phyloP scores from a whole-genome alignment of 2,329 filamentous ascomycete genomes.

The Sclerotinia sclerotiorum region DNA sequence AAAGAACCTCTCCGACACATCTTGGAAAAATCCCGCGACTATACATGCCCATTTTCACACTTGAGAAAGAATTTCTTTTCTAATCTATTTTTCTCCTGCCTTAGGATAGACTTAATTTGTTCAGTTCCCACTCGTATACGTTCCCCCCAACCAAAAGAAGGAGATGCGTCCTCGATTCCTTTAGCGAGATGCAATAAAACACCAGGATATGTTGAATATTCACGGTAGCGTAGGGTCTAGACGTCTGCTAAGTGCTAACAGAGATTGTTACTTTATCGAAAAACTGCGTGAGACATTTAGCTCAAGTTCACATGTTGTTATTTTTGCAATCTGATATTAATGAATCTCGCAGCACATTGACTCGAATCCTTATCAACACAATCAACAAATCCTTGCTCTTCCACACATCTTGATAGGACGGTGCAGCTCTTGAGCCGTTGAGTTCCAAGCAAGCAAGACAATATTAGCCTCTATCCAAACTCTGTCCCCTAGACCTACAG shows the following conservation, averaged over 20 bases:
- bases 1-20: neutral
- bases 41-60: neutral
- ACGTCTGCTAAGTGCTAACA: neutral
- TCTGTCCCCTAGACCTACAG: too few species aligned
- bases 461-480: neutral
- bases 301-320: neutral
- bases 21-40: neutral
- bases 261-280: neutral
- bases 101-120: neutral
- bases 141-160: neutral
- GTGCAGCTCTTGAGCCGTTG: neutral
- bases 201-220: neutral
- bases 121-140: neutral
- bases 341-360: neutral
- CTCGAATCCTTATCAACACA: neutral
- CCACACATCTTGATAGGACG: neutral
- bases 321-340: neutral
- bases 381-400: constrained; percentile 5
- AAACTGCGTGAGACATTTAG: neutral
- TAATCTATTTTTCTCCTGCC: neutral
- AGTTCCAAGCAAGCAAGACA: neutral
- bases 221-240: neutral
- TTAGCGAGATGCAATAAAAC: neutral
- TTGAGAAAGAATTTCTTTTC: neutral
- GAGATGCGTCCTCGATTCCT: neutral